Conservation (phyloP, 441 rosid species). For the Pelargonium australe region DNA sequence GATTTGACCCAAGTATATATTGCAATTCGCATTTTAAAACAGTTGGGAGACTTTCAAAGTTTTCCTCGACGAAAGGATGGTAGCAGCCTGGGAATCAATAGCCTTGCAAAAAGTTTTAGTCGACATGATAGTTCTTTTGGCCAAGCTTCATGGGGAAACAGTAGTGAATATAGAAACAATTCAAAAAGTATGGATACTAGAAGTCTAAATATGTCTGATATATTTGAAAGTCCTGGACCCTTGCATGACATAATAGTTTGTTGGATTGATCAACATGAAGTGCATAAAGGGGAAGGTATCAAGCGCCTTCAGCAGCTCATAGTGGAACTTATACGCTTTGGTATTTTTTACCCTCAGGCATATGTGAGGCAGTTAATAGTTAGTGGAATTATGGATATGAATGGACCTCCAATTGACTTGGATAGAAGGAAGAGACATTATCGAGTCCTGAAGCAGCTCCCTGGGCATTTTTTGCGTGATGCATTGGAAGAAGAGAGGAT, state of each 20-base stretch:
- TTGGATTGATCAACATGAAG: constrained; percentile 99
- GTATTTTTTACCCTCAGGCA: constrained; percentile 85
- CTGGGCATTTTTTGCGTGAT: constrained; percentile 56
- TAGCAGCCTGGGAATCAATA: constrained; percentile 30
- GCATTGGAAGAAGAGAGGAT: constrained; percentile 62
- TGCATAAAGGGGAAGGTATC: constrained; percentile 62
- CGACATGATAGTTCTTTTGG: constrained; percentile 29
- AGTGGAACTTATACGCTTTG: constrained; percentile 72
- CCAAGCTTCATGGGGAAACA: constrained; percentile 31
- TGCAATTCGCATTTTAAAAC: constrained; percentile 72
- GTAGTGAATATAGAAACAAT: constrained; percentile 28
- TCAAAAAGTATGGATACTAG: constrained; percentile 22
- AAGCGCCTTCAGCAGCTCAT: constrained; percentile 74
- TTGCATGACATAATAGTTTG: constrained; percentile 91
- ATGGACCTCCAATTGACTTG: constrained; percentile 39
- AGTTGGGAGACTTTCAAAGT: constrained; percentile 53
- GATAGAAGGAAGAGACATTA: constrained; percentile 71
- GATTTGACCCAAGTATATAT: constrained; percentile 79
- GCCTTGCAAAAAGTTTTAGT: constrained; percentile 30
- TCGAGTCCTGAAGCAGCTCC: constrained; percentile 76
- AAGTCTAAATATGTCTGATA: constrained; percentile 32
- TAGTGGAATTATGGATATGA: constrained; percentile 78
- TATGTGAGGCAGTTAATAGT: constrained; percentile 89
- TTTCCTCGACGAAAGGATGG: constrained; percentile 36
- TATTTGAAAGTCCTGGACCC: constrained; percentile 89